Evolutionary conservation across 2,329 filamentous ascomycete species (phyloP), one percentile per base, ranked within the genome.

Genomic region (Trichoderma pleuroti): DNA sequence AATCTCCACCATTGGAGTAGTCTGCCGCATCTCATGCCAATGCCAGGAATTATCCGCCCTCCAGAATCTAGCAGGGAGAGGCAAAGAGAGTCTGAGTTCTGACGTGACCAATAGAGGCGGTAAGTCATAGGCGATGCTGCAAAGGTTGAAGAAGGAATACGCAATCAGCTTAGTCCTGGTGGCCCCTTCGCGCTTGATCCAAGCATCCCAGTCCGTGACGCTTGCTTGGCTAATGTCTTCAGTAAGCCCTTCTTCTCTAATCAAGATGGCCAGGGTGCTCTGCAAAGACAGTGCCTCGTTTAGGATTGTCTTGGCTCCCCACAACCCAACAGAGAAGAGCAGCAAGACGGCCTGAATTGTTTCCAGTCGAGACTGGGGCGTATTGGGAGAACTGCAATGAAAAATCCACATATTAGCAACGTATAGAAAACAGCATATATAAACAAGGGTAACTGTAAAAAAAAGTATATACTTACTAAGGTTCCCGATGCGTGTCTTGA

Each of bases 291-390:
- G 76, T 0, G 88, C 86, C 72, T 90, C 88, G 68, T 88, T 85
- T 8, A 90, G 78, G 42, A 90, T 88, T 1, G 86, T 85, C 72
- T 88, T 88, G 34, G 86, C 86, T 2, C 86, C 87, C 88, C 88
- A 90, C 7, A 89, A 82, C 0, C 87, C 88, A 10, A 89, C 84
- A 0, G 86, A 86, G 73, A 89, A 89, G 5, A 90, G 83, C 1
- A 91, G 77, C 0, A 91, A 79, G 1, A 91, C 82, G 4, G 89
- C 86, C 74, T 91, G 89, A 3, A 90, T 90, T 0, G 88, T 91
- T 76, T 91, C 89, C 57, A 91, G 82, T 0, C 87, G 82, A 3
- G 87, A 84, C 74, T 88, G 86, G 0, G 86, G 86, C 0, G 86
- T 88, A 70, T 89, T 91, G 1, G 86, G 84, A 14, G 86, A 87